Base-by-base conservation (phyloP, 2,329 filamentous ascomycete species). In the Fonsecaea multimorphosa region DNA sequence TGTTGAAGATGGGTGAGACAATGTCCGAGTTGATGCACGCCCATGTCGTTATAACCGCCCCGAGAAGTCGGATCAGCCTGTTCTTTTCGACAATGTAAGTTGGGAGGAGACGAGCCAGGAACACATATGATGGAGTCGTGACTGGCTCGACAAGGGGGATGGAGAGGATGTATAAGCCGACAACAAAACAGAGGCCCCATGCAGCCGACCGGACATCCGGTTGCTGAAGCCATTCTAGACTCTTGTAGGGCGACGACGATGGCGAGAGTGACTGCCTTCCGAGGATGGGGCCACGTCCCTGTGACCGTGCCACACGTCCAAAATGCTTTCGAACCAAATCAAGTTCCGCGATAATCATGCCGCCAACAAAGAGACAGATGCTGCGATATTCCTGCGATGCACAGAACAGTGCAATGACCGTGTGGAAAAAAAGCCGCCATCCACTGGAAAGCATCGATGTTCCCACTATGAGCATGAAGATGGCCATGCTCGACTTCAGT, bases 401-500 rank as follows among this genome's bases (percentile, higher is more conserved):
- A 49, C 58, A 63, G n/a, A 59, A 62, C 8, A 64, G 19, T 14
- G 54, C 53, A 14, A 67, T 16, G 16, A 34, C 32, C 4, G 24
- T 22, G 49, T 59, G 52, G 27, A 69, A 29, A 38, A 54, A n/a
- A 8, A 64, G 29, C 24, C 56, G 36, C 53, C 53, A 63, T 22
- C n/a, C n/a, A 27, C 38, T 19, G 24, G 34, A 7, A 4, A 69
- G 49, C 27, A 44, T 34, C 8, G 61, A 55, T 12, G 62, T 67
- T 16, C 34, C 56, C 11, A 64, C 55, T n/a, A 63, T 29, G 11
- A 64, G 46, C 27, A 63, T 44, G 40, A 65, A 68, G 32, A 68
- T 64, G 19, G 65, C 24, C 58, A 77, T 76, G 1, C 79, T 81
- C 65, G 78, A 77, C 57, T 78, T 78, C 53, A 81, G 78, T 68